Evolutionary conservation across 345 rosid species (phyloP).

Genomic region (Salix udensis): DNA sequence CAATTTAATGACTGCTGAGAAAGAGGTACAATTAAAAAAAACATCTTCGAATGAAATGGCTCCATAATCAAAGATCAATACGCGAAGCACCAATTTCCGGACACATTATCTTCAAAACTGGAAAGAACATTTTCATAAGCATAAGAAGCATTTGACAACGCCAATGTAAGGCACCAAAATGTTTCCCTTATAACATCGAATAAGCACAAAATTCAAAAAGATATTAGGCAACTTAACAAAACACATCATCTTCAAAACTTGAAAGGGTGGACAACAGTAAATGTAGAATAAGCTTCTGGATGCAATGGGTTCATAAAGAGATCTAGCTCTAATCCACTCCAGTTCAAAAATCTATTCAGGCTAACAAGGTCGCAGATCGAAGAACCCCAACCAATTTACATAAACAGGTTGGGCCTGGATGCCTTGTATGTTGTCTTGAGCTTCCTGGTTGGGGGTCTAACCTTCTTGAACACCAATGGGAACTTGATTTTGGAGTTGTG

Average conservation of each 20-base stretch:
- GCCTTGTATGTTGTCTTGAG: constrained; percentile 69
- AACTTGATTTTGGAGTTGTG: constrained; percentile 61
- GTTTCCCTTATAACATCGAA: not conserved
- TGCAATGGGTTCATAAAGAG: not conserved
- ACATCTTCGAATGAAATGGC: too few species aligned
- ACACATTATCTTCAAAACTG: too few species aligned
- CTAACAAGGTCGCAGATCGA: too few species aligned
- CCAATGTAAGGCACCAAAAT: not conserved
- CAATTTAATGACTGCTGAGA: too few species aligned
- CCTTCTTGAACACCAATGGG: constrained; percentile 59
- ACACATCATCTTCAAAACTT: not conserved
- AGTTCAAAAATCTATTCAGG: not conserved
- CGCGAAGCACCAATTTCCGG: not conserved
- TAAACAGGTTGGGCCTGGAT: constrained; percentile 58
- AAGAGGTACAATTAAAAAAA: too few species aligned
- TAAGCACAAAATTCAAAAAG: not conserved
- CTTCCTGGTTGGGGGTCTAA: constrained; percentile 56
- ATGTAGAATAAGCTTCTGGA: not conserved
- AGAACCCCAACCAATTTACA: constrained; percentile 24
- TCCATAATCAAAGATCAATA: not conserved
- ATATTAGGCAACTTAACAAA: not conserved
- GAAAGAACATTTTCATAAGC: too few species aligned
- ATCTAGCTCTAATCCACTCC: not conserved
- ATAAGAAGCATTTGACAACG: not conserved
- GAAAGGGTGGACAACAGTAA: not conserved